Percentiles rank a stretch among this genome's conserved stretches.
Evolutionary conservation across 163 green algal genomes (phyloP).

Genomic region (Scenedesmus sp.): DNA sequence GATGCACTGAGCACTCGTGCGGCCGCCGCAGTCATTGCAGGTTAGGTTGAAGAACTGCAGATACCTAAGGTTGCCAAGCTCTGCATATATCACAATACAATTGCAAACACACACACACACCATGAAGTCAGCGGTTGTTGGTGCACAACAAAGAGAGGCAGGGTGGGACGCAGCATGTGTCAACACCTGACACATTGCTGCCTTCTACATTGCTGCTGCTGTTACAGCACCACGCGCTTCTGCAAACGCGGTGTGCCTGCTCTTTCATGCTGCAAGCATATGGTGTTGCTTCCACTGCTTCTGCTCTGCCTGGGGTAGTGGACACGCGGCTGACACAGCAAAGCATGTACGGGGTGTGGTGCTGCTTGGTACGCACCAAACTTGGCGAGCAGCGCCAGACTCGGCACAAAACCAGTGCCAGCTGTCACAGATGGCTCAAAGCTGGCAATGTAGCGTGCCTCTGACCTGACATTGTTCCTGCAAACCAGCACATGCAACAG

Average conservation of each 20-base stretch:
- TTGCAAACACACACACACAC: background rate
- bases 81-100: background rate
- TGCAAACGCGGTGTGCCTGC: background rate
- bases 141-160: no score
- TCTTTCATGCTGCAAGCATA: background rate
- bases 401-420: constrained; percentile 62
- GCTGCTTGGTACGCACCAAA: constrained; percentile 54
- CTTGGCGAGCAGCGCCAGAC: constrained; percentile 59
- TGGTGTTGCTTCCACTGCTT: background rate
- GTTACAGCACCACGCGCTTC: background rate
- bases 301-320: background rate
- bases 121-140: background rate
- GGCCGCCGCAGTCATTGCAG: constrained; percentile 56
- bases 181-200: no score
- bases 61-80: constrained; percentile 38
- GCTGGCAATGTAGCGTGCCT: constrained; percentile 67
- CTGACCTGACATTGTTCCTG: constrained; percentile 62
- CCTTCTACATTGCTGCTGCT: background rate
- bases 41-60: constrained; percentile 56
- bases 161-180: no score
- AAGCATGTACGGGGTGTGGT: background rate
- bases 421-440: constrained; percentile 52
- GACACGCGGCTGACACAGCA: no score
- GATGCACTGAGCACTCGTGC: constrained; percentile 39
- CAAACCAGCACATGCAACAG: constrained; percentile 4